phyloP scores from a whole-genome alignment of 768 basidiomycete genomes.

The Pleurotus eryngii region DNA sequence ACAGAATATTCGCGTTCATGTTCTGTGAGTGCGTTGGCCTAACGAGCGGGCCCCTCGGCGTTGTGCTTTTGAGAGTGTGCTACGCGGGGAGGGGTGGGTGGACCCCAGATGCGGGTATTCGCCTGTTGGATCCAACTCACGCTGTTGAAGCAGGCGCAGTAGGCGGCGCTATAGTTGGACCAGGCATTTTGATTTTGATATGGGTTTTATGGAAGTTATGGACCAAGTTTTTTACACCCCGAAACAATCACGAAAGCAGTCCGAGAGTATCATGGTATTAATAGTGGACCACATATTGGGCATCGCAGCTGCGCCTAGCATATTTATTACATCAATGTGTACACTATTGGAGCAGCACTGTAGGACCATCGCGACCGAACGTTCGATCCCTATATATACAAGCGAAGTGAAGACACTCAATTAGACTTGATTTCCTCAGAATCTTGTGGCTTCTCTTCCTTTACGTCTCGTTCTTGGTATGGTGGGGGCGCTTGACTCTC shows the following conservation, averaged over 20 bases:
- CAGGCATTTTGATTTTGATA: background rate
- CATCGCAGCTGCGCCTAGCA: too few relatives aligned
- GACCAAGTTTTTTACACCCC: background rate
- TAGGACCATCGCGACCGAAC: too few relatives aligned
- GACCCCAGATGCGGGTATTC: background rate
- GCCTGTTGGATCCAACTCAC: background rate
- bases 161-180: slow-evolving; percentile 1
- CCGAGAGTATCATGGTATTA: background rate
- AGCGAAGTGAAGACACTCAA: too few relatives aligned
- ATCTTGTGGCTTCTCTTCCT: too few relatives aligned
- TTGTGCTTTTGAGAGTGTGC: background rate
- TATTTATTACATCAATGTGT: too few relatives aligned
- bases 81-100: background rate
- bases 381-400: too few relatives aligned
- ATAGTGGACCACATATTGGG: background rate
- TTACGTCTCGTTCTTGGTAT: too few relatives aligned
- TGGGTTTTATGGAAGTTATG: slow-evolving; percentile 2
- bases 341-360: too few relatives aligned
- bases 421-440: too few relatives aligned
- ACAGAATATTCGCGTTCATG: background rate
- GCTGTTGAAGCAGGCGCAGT: slow-evolving; percentile 1
- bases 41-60: background rate
- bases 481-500: too few relatives aligned
- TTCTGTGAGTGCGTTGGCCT: slow-evolving; percentile 7
- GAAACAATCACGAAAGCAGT: background rate